Percentiles rank a stretch among this genome's conserved stretches.
Evolutionary conservation across 495 filamentous ascomycete species (phyloP).

Genomic region (Aspergillus avenaceus): DNA sequence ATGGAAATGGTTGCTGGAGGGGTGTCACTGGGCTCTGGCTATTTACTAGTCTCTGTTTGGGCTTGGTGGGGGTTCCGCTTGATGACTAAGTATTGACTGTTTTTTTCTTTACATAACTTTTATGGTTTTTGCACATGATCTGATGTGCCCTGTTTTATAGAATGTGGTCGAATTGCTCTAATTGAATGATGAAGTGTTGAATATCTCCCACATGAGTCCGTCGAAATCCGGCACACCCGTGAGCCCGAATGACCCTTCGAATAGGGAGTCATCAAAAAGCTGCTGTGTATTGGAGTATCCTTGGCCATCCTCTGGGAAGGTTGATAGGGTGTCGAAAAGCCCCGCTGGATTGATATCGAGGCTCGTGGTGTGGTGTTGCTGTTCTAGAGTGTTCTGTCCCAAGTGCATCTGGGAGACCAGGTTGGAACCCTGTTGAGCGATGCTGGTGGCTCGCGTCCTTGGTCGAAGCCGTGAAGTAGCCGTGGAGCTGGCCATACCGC

Average conservation of each 20-base stretch:
- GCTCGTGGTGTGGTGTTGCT: not conserved
- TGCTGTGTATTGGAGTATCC: slow-evolving; percentile 13
- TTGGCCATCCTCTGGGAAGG: slow-evolving; percentile 10
- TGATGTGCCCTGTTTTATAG: too few species aligned
- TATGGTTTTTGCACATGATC: not conserved
- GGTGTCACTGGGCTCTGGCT: too few species aligned
- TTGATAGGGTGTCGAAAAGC: not conserved
- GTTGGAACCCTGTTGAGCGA: not conserved
- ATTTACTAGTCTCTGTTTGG: too few species aligned
- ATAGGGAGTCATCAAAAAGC: slow-evolving; percentile 26
- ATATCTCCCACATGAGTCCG: slow-evolving; percentile 32
- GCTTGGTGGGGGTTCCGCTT: too few species aligned
- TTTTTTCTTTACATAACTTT: too few species aligned
- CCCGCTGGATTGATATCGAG: not conserved
- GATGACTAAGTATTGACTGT: too few species aligned
- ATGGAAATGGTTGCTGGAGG: too few species aligned
- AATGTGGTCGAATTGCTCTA: too few species aligned
- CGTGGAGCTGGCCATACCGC: slow-evolving; percentile 3
- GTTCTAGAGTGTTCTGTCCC: not conserved
- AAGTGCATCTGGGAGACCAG: not conserved
- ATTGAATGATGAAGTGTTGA: slow-evolving; percentile 13
- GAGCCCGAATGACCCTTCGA: slow-evolving; percentile 26
- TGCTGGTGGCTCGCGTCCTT: not conserved
- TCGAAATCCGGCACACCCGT: slow-evolving; percentile 32
- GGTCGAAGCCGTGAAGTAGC: slow-evolving; percentile 1